Evolutionary conservation across 495 filamentous ascomycete species (phyloP).

Genomic region (Lentithecium fluviatile): DNA sequence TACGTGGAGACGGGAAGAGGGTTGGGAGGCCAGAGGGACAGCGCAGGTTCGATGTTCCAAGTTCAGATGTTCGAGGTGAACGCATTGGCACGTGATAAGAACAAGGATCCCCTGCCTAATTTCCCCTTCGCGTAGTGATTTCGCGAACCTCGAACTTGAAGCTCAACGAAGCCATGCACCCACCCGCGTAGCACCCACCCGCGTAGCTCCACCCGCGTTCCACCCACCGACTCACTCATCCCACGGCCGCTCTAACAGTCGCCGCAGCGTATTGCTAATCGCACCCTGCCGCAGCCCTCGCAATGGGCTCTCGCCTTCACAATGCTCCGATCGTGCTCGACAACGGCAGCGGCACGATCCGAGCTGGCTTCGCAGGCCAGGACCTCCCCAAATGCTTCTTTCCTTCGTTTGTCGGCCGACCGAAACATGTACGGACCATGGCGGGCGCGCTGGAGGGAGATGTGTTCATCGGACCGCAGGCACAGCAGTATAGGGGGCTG

Average conservation of each 20-base stretch:
- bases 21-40: background rate
- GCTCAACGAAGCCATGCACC: background rate
- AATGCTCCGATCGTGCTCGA: constrained; percentile 98
- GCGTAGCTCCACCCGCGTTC: background rate
- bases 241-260: background rate
- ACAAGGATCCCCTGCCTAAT: background rate
- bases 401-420: constrained; percentile 95
- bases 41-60: too few relatives aligned
- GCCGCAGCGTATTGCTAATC: background rate
- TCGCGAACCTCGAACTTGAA: background rate
- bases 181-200: background rate
- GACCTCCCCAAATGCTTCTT: constrained; percentile 95
- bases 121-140: background rate
- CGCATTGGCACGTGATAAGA: background rate
- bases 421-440: constrained; percentile 94
- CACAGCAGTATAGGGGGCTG: constrained; percentile 87
- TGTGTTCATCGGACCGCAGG: constrained; percentile 91
- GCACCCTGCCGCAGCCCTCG: constrained; percentile 4
- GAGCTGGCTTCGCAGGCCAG: constrained; percentile 94
- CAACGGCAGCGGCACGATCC: constrained; percentile 97
- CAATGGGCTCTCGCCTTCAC: constrained; percentile 57
- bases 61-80: too few relatives aligned
- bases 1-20: too few relatives aligned
- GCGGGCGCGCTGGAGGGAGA: constrained; percentile 95
- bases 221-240: background rate